Evolutionary conservation across 495 filamentous ascomycete species (phyloP), one percentile per base, ranked within the genome.

Genomic region (Aspergillus wentii): DNA sequence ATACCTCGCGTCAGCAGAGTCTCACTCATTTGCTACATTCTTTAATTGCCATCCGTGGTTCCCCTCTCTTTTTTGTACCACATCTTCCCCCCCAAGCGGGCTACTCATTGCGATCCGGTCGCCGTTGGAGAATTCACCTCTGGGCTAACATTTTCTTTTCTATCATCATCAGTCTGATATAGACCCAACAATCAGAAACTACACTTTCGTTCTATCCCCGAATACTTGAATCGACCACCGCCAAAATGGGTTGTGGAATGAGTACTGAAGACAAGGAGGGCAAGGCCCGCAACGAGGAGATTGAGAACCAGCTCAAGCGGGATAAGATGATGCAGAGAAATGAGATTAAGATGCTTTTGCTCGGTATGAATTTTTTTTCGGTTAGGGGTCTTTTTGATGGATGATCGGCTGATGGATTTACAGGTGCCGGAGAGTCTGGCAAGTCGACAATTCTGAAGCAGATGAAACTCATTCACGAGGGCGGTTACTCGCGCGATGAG

Each of bases 261-360:
- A 97, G 94, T 58, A 94, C 94, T 54, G 92, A 97, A 78, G 92
- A 96, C 72, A 96, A 95, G 88, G 92, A 98, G 88, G 94, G 92
- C 69, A 96, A 95, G 85, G 82, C 86, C 67, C 80, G 90, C 53
- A 97, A 98, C 66, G 92, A 96, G 75, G 89, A 95, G 81, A 98
- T 98, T 59, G 92, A 98, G 69, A 96, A 95, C 66, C 85, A 91
- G 75, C 73, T 98, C 56, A 94, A 94, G 73, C 78, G 82, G 60
- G 92, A 98, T 64, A 91, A 88, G 74, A 83, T 94, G 80, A 78
- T 86, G 74, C 88, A 94, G 71, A 79, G 89, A 51, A 95, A 94
- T 51, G 92, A 98, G 68, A 95, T 98, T 66, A 98, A 98, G 79
- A 95, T 98, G 89, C 74, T 98, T 59, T 77, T 98, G 62, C 80